Base-by-base conservation (phyloP, 148 eudicot species). In the Silene latifolia region DNA sequence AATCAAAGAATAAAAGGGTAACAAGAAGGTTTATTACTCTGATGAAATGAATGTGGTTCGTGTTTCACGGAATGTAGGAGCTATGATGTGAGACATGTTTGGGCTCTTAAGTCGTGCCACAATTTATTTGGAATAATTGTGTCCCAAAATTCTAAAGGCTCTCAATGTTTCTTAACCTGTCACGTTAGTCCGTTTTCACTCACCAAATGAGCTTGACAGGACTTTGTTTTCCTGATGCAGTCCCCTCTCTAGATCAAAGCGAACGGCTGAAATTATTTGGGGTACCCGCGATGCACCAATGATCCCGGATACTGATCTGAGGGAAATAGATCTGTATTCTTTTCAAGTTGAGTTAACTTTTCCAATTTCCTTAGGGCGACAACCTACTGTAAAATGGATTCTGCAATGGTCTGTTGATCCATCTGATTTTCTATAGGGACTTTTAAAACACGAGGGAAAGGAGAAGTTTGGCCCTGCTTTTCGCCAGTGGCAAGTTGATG, bases 181-280 rank as follows among this genome's bases (percentile, higher is more conserved):
- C 67, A 27, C 0, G 1, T 15, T 8, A 21, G 47, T 53, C 78
- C 63, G 29, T 39, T 53, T 14, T 62, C 5, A 20, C 54, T 54
- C 60, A 18, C 8, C 46, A 25, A 10, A 8, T 44, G 61, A 32
- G 13, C 27, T 63, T 81, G 67, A 67, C 63, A 53, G 39, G 21
- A 42, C 12, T 20, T 63, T 62, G 20, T 46, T 39, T 65, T 63
- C 32, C 12, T 74, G 68, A 76, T 84, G 69, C 89, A 95, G 97
- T 75, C 98, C 97, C 46, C 83, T 95, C 73, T 80, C 32, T 58
- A 88, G 98, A 76, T 92, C 97, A 76, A 92, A 88, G 83, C 84
- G 92, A 83, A 95, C 97, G 8, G 97, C 98, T 78, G 98, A 95
- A 71, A 88, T 95, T 59, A 95, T 95, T 69, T 95, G 98, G 97